A percentile compares a stretch with the other conserved stretches of the same genome.
These are phyloP conservation scores for Yamadazyma scolyti DNA, from an alignment of 805 yeast genomes.

Conservation along the genomic window DNA sequence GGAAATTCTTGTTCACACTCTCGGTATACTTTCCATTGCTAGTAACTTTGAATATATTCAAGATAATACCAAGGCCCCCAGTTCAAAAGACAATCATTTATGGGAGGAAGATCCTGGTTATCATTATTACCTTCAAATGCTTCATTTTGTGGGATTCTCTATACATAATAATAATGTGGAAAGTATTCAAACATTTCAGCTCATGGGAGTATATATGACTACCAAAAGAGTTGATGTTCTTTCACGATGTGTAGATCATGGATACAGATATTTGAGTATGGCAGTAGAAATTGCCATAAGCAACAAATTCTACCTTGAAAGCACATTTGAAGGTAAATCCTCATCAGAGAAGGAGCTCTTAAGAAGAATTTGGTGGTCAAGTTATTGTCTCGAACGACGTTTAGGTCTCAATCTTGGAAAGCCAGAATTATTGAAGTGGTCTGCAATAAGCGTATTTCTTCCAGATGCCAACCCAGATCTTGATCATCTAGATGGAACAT, in stretches of 20 bases:
- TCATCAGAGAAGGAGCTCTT: too few species aligned
- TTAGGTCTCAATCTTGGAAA: too few species aligned
- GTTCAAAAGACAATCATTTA: background rate
- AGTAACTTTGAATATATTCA: slow-evolving; percentile 13
- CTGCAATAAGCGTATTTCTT: too few species aligned
- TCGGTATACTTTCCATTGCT: slow-evolving; percentile 12
- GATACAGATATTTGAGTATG: slow-evolving; percentile 11
- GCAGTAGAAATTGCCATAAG: slow-evolving; percentile 14
- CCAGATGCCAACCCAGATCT: too few species aligned
- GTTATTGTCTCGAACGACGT: too few species aligned
- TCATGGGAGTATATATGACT: slow-evolving; percentile 15
- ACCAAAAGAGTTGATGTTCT: slow-evolving; percentile 15
- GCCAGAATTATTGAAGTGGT: too few species aligned
- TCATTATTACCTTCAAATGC: slow-evolving; percentile 10
- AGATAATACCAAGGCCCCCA: slow-evolving; percentile 5
- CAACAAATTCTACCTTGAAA: too few species aligned
- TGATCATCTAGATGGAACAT: too few species aligned
- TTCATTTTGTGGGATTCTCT: slow-evolving; percentile 13
- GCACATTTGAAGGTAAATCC: too few species aligned
- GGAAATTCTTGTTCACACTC: slow-evolving; percentile 8
- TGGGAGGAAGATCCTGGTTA: slow-evolving; percentile 14
- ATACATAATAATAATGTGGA: slow-evolving; percentile 12
- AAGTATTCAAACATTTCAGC: slow-evolving; percentile 11
- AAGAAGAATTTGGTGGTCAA: too few species aligned
- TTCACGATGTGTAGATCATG: slow-evolving; percentile 12